phyloP scores from a whole-genome alignment of 106 monocot species.

The Acanthochlamys bracteata region DNA sequence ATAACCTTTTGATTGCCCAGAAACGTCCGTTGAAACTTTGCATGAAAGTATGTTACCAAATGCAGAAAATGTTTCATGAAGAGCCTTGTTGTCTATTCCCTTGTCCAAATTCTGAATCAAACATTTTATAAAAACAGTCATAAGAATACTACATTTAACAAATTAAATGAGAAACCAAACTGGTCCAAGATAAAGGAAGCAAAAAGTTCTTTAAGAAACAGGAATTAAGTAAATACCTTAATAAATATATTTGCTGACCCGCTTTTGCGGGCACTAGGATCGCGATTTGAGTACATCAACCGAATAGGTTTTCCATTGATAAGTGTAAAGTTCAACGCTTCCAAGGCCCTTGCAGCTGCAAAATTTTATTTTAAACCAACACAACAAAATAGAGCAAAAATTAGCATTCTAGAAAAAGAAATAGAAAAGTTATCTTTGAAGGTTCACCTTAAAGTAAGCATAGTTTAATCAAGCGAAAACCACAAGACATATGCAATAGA shows the following conservation, averaged over 20 bases:
- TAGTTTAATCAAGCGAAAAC: too few species aligned
- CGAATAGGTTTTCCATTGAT: constrained; percentile 75
- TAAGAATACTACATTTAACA: too few species aligned
- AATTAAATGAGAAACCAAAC: too few species aligned
- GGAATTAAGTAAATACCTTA: constrained; percentile 30
- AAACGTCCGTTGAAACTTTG: constrained; percentile 45
- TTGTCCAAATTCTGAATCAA: constrained; percentile 92
- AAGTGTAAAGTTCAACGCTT: constrained; percentile 65
- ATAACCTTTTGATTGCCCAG: constrained; percentile 73
- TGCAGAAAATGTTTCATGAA: constrained; percentile 63
- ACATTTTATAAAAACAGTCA: too few species aligned
- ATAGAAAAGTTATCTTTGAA: too few species aligned
- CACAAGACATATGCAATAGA: too few species aligned
- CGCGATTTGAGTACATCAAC: constrained; percentile 81
- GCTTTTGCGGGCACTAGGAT: constrained; percentile 58
- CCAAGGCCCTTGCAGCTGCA: constrained; percentile 60
- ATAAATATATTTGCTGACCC: constrained; percentile 76
- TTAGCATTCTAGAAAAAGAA: neutral
- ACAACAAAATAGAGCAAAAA: neutral
- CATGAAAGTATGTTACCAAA: constrained; percentile 65
- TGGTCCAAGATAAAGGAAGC: neutral
- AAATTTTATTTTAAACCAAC: neutral
- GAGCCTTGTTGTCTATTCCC: constrained; percentile 72
- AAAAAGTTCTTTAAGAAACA: neutral
- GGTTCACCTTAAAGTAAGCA: too few species aligned